Percentiles rank a stretch among this genome's conserved stretches.
Evolutionary conservation across 257 asterid genomes (phyloP).

Genomic region (Solanum microdontum): DNA sequence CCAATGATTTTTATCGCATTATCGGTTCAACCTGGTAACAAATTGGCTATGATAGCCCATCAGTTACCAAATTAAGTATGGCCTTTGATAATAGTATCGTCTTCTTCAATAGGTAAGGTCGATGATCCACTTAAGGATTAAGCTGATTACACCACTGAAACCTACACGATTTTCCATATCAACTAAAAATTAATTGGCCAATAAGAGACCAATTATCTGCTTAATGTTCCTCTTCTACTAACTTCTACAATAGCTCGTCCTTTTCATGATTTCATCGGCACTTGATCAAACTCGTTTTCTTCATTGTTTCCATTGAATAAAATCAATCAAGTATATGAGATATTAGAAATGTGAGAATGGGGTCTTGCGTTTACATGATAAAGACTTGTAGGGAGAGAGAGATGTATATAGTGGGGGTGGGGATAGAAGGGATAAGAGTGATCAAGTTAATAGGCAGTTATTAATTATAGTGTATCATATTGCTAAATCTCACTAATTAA

Average conservation of each 20-base stretch:
- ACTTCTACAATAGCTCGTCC: background rate
- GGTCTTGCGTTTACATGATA: background rate
- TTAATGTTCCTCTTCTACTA: background rate
- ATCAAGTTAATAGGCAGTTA: background rate
- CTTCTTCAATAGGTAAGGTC: background rate
- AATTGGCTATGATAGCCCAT: conserved; percentile 1
- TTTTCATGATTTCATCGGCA: background rate
- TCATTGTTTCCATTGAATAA: background rate
- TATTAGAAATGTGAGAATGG: background rate
- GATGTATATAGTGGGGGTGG: background rate
- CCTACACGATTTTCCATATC: background rate
- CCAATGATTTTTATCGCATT: background rate
- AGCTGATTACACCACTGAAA: conserved; percentile 3
- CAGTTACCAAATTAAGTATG: background rate
- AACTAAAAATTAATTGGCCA: background rate
- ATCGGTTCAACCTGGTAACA: background rate
- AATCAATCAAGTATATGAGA: background rate
- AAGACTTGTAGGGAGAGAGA: background rate
- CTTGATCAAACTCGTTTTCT: background rate
- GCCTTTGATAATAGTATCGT: background rate
- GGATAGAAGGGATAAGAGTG: background rate
- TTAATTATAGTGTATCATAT: background rate
- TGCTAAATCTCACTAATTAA: background rate
- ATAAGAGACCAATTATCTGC: background rate
- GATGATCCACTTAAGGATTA: background rate